Conservation (phyloP, 192 early-diverging fungal genomes). For the Backusella sp. region DNA sequence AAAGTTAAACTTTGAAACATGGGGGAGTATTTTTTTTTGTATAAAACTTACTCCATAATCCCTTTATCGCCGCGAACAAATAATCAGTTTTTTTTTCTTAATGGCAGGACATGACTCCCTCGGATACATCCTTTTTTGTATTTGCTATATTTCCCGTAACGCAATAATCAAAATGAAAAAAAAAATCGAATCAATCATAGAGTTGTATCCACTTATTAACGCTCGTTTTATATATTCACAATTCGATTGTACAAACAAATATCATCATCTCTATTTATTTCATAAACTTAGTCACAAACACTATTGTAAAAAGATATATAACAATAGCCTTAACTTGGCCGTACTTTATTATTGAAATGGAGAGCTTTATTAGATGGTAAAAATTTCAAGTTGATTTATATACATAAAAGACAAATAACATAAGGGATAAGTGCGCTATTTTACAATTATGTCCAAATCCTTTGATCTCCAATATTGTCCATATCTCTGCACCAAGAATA, state of each 20-base stretch:
- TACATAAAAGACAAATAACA: neutral
- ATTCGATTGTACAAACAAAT: neutral
- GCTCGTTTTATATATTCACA: neutral
- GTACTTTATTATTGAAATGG: neutral
- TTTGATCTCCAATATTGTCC: constrained; percentile 18
- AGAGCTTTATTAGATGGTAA: neutral
- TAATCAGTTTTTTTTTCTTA: neutral
- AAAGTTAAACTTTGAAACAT: neutral
- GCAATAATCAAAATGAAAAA: neutral
- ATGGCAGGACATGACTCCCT: neutral
- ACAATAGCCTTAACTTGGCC: neutral
- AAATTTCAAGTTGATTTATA: neutral
- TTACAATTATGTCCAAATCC: neutral
- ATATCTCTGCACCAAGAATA: constrained; percentile 11
- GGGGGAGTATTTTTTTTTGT: neutral
- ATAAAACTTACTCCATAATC: neutral
- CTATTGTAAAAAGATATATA: neutral
- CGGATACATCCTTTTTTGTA: neutral
- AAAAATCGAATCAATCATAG: neutral
- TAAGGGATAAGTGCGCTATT: neutral
- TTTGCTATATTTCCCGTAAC: neutral
- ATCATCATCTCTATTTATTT: neutral
- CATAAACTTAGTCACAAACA: neutral
- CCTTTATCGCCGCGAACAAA: constrained; percentile 1
- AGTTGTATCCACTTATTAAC: neutral